Percentiles rank a stretch among this genome's conserved stretches.
Conservation (phyloP, 2,329 filamentous ascomycete species). For the Penicillium palitans region DNA sequence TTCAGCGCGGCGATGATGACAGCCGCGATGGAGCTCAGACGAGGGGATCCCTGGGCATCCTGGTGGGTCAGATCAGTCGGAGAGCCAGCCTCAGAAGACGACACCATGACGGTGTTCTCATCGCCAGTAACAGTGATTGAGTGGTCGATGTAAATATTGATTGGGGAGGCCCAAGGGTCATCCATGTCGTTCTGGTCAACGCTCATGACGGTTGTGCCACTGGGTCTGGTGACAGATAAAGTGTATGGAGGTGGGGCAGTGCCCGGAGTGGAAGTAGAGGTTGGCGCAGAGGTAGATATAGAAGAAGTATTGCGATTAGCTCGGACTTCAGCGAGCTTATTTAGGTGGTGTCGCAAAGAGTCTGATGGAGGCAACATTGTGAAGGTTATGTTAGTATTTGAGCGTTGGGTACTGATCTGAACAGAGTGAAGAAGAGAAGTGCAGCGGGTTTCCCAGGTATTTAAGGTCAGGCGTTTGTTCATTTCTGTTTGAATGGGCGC, state of each 20-base stretch:
- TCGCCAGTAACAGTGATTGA: slow-evolving; percentile 38
- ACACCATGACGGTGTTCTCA: slow-evolving; percentile 35
- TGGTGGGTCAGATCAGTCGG: not conserved
- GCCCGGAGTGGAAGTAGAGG: slow-evolving; percentile 1
- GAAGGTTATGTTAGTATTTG: not conserved
- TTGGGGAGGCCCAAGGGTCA: slow-evolving; percentile 13
- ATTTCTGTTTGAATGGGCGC: not conserved
- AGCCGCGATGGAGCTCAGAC: not conserved
- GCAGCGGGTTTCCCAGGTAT: not conserved
- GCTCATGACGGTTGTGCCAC: slow-evolving; percentile 10
- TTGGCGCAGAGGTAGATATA: not conserved
- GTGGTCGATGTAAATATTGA: slow-evolving; percentile 38
- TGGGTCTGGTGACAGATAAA: slow-evolving; percentile 1
- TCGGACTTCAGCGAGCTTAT: slow-evolving; percentile 29
- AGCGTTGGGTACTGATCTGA: not conserved
- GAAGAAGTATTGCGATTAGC: slow-evolving; percentile 17
- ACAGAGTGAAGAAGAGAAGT: not conserved
- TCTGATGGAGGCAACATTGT: slow-evolving; percentile 35
- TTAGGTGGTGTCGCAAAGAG: slow-evolving; percentile 28
- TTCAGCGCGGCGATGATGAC: slow-evolving; percentile 5
- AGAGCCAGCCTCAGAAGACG: not conserved
- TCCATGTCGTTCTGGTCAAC: slow-evolving; percentile 23
- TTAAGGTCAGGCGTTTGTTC: not conserved
- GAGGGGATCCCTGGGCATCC: not conserved
- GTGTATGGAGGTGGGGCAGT: slow-evolving; percentile 30